phyloP scores from a whole-genome alignment of 2,329 filamentous ascomycete species.

The Fusarium nisikadoi region DNA sequence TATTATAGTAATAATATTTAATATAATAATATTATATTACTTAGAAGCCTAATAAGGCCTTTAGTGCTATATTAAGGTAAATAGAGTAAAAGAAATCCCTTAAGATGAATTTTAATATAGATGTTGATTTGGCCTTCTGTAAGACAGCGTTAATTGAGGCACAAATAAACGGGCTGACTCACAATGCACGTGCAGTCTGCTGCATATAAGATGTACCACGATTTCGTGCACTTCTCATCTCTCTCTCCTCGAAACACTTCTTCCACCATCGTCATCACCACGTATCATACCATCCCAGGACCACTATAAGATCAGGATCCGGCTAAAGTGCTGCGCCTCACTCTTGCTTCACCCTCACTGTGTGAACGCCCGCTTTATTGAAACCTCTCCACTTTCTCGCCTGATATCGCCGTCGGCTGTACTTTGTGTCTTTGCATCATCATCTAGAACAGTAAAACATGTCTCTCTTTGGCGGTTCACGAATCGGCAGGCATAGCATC shows the following conservation, averaged over 20 bases:
- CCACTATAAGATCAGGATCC: not conserved
- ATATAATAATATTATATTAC: no score
- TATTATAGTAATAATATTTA: no score
- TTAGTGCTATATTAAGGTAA: no score
- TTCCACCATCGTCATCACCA: not conserved
- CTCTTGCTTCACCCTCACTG: no score
- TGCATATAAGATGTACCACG: not conserved
- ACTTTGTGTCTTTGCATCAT: not conserved
- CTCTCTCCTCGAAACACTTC: not conserved
- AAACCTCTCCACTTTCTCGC: not conserved
- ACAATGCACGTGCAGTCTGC: accelerated
- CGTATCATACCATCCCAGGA: not conserved
- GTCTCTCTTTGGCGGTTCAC: not conserved
- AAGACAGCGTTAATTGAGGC: not conserved
- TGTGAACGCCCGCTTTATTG: no score
- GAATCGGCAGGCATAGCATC: no score
- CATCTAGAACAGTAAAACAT: not conserved
- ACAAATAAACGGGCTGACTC: conserved; percentile 4
- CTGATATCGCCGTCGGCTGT: not conserved
- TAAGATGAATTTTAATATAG: no score
- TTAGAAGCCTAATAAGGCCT: no score
- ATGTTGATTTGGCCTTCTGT: no score
- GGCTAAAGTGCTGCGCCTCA: not conserved
- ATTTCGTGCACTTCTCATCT: accelerated
- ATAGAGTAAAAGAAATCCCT: no score